phyloP scores from a whole-genome alignment of 164 flowering plant species.

The Cinnamomum micranthum region DNA sequence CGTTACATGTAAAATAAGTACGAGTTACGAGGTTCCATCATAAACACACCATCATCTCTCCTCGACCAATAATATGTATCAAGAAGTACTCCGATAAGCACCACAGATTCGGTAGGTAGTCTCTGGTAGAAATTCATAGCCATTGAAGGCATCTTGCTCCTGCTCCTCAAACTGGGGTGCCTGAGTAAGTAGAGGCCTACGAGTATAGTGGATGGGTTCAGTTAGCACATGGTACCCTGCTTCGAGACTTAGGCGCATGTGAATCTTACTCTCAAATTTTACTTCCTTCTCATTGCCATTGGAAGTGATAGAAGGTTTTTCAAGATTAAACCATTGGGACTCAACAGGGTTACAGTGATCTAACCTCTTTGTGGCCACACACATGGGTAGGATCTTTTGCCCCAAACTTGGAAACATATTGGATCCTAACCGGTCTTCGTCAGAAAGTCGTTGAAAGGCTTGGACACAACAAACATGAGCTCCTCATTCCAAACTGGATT shows the following conservation, averaged over 20 bases:
- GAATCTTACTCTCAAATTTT: conserved; percentile 74
- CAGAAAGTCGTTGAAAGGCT: conserved; percentile 59
- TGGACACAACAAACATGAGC: conserved; percentile 74
- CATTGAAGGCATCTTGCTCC: too few relatives aligned
- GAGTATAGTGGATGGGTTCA: conserved; percentile 66
- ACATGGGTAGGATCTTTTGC: conserved; percentile 30
- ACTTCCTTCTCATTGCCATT: conserved; percentile 38
- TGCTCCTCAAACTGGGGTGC: too few relatives aligned
- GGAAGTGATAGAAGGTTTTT: conserved; percentile 21
- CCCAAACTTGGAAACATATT: conserved; percentile 55
- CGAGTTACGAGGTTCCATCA: too few relatives aligned
- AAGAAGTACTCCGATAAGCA: too few relatives aligned
- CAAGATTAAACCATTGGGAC: conserved; percentile 65
- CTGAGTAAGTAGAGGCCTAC: too few relatives aligned
- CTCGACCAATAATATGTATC: too few relatives aligned
- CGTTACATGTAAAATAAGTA: too few relatives aligned
- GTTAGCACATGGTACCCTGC: conserved; percentile 83
- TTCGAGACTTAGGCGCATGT: conserved; percentile 51
- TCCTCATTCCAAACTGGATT: conserved; percentile 73
- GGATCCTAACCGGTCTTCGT: conserved; percentile 46
- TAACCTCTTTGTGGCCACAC: conserved; percentile 32
- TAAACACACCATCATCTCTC: too few relatives aligned
- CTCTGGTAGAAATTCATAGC: too few relatives aligned
- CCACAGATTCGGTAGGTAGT: too few relatives aligned
- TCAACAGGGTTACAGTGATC: conserved; percentile 37